Evolutionary conservation across 768 basidiomycete genomes (phyloP), one percentile per base, ranked within the genome.

Genomic region (Pleurotus djamor): DNA sequence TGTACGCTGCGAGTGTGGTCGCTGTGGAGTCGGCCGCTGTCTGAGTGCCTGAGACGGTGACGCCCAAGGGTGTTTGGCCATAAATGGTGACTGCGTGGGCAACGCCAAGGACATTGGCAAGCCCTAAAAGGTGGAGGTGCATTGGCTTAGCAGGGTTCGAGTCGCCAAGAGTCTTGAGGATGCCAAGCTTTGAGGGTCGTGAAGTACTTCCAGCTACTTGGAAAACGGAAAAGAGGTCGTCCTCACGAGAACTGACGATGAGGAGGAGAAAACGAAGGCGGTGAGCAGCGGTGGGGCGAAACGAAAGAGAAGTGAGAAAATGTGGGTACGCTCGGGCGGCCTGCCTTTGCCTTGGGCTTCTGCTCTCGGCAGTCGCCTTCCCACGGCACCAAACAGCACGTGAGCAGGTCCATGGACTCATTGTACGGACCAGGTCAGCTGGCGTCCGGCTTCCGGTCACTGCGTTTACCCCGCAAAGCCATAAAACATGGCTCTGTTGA

Each of bases 1-100:
- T 79, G 64, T 86, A 87, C 0, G 82, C 83, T 5, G 84, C 80
- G 2, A 78, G 68, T 1, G 82, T 84, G 61, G 80, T 84, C 7
- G 65, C 69, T 4, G 79, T 73, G 28, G 75, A 69, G 2, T 70
- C 58, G 6, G 75, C 77, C n/a, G 73, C 68, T 3, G 63, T 67
- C 5, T 65, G 59, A 5, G 51, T 37, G 35, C 12, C 45, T 7
- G 71, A 65, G n/a, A 66, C 54, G 1, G 65, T 63, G 13, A 67
- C 60, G 3, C 60, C 49, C 3, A 69, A 48, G 0, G 67, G 71
- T 21, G 59, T 49, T 60, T 78, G 72, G 48, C 71, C 74, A 43
- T 77, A 78, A 1, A 79, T 67, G 2, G 78, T 79, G 7, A 79
- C 68, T 10, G 60, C 60, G 1, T n/a, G 37, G 12, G 52, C 60